Percentiles rank a stretch among this genome's conserved stretches.
Conservation (phyloP, 129 eudicot genomes). For the Solidago caesia region DNA sequence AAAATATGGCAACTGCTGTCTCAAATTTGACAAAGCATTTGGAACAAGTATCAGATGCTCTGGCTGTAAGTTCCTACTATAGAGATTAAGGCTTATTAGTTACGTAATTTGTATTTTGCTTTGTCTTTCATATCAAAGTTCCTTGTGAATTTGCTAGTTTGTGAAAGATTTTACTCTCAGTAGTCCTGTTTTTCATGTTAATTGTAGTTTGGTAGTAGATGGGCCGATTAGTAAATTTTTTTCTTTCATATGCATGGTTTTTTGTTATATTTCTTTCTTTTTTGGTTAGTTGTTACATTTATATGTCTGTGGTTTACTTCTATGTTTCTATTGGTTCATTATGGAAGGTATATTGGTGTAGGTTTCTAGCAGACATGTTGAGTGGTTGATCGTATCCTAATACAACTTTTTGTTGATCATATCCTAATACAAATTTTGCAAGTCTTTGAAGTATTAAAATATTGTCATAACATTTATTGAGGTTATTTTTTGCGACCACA, state of each 20-base stretch:
- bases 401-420: too few relatives aligned
- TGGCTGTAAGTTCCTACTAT: constrained; percentile 58
- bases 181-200: neutral
- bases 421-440: too few relatives aligned
- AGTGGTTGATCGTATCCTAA: neutral
- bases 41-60: constrained; percentile 81
- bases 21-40: constrained; percentile 76
- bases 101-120: constrained; percentile 4
- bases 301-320: neutral
- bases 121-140: constrained; percentile 11
- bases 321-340: neutral
- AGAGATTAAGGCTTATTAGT: neutral
- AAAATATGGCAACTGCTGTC: constrained; percentile 75
- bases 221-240: neutral
- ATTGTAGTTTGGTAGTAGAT: neutral
- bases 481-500: neutral
- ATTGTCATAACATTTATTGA: too few relatives aligned
- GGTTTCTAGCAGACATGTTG: neutral
- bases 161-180: too few relatives aligned
- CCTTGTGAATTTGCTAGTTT: neutral
- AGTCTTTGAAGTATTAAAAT: too few relatives aligned
- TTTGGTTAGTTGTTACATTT: too few relatives aligned
- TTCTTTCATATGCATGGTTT: too few relatives aligned
- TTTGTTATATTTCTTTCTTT: too few relatives aligned
- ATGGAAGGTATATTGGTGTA: neutral